A percentile compares a stretch with the other conserved stretches of the same genome.
Conservation (phyloP, 1,284 basidiomycete species). For the Peniophora sp. region DNA sequence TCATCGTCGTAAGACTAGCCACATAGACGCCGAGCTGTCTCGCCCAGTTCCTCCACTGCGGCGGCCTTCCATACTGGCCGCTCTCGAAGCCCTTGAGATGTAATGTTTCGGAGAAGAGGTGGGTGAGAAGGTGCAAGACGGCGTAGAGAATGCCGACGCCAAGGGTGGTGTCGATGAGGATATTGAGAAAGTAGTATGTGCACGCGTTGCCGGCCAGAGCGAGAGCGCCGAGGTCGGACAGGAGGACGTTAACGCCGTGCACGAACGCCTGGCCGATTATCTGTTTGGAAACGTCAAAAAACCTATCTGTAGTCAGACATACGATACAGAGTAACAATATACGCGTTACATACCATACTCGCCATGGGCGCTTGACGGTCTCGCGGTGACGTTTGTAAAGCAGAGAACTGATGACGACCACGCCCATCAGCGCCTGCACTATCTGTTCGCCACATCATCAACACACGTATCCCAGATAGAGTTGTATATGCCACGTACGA, state of each 20-base stretch:
- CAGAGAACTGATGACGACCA: slow-evolving; percentile 79
- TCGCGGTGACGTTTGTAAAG: slow-evolving; percentile 88
- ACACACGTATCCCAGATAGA: slow-evolving; percentile 9
- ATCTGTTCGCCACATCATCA: slow-evolving; percentile 32
- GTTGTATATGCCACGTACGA: slow-evolving; percentile 13
- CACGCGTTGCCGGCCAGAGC: slow-evolving; percentile 76
- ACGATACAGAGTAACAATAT: no score
- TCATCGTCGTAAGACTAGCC: slow-evolving; percentile 82
- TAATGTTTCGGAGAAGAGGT: slow-evolving; percentile 58
- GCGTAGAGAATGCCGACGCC: slow-evolving; percentile 85
- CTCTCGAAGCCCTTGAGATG: slow-evolving; percentile 74
- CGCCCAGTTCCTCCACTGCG: slow-evolving; percentile 65
- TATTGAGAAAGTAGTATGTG: slow-evolving; percentile 89
- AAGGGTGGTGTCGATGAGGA: slow-evolving; percentile 89
- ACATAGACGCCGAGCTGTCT: slow-evolving; percentile 87
- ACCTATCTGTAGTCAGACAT: slow-evolving; percentile 32
- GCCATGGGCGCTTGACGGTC: slow-evolving; percentile 80
- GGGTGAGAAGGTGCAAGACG: slow-evolving; percentile 64
- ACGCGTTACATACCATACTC: slow-evolving; percentile 75
- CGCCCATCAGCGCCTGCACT: slow-evolving; percentile 80
- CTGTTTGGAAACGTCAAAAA: slow-evolving; percentile 90
- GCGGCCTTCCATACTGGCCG: slow-evolving; percentile 83
- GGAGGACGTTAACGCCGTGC: slow-evolving; percentile 80
- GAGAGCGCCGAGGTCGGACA: slow-evolving; percentile 64
- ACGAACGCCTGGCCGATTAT: slow-evolving; percentile 87